Base-by-base conservation (phyloP, 1,284 basidiomycete genomes). In the Ceratobasidium sp. region DNA sequence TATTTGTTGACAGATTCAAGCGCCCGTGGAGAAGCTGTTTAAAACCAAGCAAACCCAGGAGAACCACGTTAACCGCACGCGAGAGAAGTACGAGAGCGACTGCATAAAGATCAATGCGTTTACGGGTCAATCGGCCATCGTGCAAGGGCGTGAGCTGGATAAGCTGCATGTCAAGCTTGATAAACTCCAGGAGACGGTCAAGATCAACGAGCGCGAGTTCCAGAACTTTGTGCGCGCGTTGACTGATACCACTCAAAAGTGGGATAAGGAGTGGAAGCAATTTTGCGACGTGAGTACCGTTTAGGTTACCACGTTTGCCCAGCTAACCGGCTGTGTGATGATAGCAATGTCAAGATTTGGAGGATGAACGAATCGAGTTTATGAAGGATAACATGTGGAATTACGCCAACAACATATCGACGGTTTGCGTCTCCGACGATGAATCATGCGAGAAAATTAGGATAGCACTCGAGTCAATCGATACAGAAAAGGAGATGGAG, bases 331-430 rank as follows among this genome's bases (percentile, higher is more conserved):
- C 56, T 6, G 27, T 29, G 22, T 27, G n/a, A 68, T 74, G 79
- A 41, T 78, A 87, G 84, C 89, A 89, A 74, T 96, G 93, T 78
- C 98, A 99, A 83, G 97, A 99, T 83, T 82, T 98, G 59, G 97
- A 99, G 81, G 96, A 98, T 80, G 92, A 97, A 76, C 88, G 98
- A 16, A 84, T 98, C 80, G 94, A 96, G 77, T 94, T 98, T 80
- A 91, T 93, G 84, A 98, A 98, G 84, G 93, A 96, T 81, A 94
- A 95, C 78, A 87, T 98, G 81, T 99, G 97, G 97, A 90, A 91
- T 39, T 98, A 95, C 81, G 96, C 97, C 1, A 99, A 99, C 82
- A 91, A 92, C 0, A 91, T 98, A 24, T 98, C 96, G 4, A 94
- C 94, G 7, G 93, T 98, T 31, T 99, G 98, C 80, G 96, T 99